Conservation (phyloP, 2,329 filamentous ascomycete genomes). For the Blumeria graminis region DNA sequence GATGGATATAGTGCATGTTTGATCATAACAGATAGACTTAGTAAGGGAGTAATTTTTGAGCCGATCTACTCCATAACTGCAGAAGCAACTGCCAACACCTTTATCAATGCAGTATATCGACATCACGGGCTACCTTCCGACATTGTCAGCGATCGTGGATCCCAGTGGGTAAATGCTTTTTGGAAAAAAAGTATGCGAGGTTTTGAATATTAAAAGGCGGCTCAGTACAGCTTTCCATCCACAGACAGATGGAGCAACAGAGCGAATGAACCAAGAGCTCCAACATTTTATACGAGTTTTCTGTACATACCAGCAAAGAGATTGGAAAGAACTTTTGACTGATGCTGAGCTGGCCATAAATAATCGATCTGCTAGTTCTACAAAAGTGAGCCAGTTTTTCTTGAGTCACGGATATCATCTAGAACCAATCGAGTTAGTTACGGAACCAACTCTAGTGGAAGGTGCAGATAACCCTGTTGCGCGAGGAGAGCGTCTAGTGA, state of each 20-base stretch:
- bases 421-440: background rate
- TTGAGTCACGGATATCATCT: background rate
- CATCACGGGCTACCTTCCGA: background rate
- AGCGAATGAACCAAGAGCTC: background rate
- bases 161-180: background rate
- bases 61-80: background rate
- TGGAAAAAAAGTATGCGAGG: background rate
- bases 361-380: background rate
- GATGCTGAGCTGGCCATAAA: background rate
- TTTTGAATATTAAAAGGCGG: background rate
- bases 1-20: background rate
- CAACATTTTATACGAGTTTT: conserved; percentile 2
- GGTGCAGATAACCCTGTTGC: background rate
- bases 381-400: background rate
- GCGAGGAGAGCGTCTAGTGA: background rate
- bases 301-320: conserved; percentile 3
- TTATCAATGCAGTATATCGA: background rate
- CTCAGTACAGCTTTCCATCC: background rate
- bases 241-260: background rate
- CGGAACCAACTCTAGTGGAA: background rate
- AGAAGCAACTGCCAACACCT: background rate
- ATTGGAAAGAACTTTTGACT: conserved; percentile 1
- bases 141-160: background rate
- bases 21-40: background rate
- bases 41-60: background rate